A percentile compares a stretch with the other conserved stretches of the same genome.
phyloP scores from a whole-genome alignment of 805 yeast genomes.

The Nakazawaea laoshanensis region DNA sequence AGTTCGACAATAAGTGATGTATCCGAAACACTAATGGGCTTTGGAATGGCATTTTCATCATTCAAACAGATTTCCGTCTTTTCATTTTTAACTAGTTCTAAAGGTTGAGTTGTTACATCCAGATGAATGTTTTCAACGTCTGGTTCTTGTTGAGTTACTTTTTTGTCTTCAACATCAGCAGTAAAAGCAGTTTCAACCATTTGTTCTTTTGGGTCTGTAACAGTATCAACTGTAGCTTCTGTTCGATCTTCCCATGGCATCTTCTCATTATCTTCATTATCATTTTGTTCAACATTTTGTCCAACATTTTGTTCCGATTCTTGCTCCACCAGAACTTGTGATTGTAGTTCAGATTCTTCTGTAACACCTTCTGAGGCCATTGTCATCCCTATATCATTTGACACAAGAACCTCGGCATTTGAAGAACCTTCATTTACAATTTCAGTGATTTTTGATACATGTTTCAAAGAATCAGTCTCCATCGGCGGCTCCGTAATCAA shows the following conservation, averaged over 20 bases:
- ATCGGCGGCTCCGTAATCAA: not conserved
- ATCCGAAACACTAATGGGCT: too few species aligned
- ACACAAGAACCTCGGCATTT: constrained; percentile 6
- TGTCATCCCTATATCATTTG: constrained; percentile 4
- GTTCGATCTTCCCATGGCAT: too few species aligned
- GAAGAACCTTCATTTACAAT: constrained; percentile 1
- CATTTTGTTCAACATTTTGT: not conserved
- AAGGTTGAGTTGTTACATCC: not conserved
- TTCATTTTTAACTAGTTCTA: not conserved
- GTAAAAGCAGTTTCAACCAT: not conserved
- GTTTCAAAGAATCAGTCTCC: too few species aligned
- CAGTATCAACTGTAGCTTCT: too few species aligned
- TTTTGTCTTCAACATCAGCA: not conserved
- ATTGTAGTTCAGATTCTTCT: not conserved
- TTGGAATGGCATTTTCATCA: too few species aligned
- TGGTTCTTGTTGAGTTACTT: too few species aligned
- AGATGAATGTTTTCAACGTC: too few species aligned
- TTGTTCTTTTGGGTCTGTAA: too few species aligned
- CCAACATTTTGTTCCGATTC: not conserved
- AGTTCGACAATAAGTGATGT: too few species aligned
- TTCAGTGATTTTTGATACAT: not conserved
- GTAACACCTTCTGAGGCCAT: not conserved
- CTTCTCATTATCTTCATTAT: too few species aligned
- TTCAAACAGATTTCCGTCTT: too few species aligned
- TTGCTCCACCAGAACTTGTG: not conserved